Evolutionary conservation across 2,329 filamentous ascomycete genomes (phyloP).

Genomic region (Curvularia eragrostidis): DNA sequence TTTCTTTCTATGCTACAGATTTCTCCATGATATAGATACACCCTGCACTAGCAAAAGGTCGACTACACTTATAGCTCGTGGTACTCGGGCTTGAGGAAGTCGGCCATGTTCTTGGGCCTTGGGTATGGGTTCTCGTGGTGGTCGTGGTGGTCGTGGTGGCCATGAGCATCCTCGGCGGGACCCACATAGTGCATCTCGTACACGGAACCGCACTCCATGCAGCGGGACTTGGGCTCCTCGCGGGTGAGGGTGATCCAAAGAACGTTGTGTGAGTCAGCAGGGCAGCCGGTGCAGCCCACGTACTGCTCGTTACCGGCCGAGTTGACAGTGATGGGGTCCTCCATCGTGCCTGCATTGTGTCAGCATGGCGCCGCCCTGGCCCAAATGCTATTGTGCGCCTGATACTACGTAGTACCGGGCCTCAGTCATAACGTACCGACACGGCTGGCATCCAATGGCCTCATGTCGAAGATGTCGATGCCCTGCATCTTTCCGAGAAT

Average conservation of each 20-base stretch:
- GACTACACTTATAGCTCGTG: slow-evolving; percentile 63
- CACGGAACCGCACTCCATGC: slow-evolving; percentile 93
- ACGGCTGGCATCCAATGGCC: slow-evolving; percentile 88
- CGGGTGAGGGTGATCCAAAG: slow-evolving; percentile 90
- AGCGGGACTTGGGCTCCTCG: slow-evolving; percentile 90
- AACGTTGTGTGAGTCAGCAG: slow-evolving; percentile 88
- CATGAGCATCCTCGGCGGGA: slow-evolving; percentile 73
- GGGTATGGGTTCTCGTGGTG: slow-evolving; percentile 61
- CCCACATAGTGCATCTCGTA: slow-evolving; percentile 99
- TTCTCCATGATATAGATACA: slow-evolving; percentile 41
- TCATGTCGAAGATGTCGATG: slow-evolving; percentile 98
- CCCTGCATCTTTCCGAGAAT: slow-evolving; percentile 99
- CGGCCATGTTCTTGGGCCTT: slow-evolving; percentile 89
- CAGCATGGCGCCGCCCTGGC: slow-evolving; percentile 21
- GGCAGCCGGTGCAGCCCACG: slow-evolving; percentile 91
- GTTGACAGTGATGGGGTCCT: slow-evolving; percentile 85
- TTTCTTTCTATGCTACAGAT: slow-evolving; percentile 46
- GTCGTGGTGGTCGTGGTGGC: slow-evolving; percentile 62
- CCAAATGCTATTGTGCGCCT: background rate
- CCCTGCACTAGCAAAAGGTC: slow-evolving; percentile 18
- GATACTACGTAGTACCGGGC: background rate
- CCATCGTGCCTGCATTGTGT: slow-evolving; percentile 72
- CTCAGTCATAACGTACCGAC: slow-evolving; percentile 65
- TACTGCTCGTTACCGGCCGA: slow-evolving; percentile 97
- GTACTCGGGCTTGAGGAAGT: slow-evolving; percentile 96